phyloP scores from a whole-genome alignment of 192 early-diverging fungal species.

The Piromyces sp. region DNA sequence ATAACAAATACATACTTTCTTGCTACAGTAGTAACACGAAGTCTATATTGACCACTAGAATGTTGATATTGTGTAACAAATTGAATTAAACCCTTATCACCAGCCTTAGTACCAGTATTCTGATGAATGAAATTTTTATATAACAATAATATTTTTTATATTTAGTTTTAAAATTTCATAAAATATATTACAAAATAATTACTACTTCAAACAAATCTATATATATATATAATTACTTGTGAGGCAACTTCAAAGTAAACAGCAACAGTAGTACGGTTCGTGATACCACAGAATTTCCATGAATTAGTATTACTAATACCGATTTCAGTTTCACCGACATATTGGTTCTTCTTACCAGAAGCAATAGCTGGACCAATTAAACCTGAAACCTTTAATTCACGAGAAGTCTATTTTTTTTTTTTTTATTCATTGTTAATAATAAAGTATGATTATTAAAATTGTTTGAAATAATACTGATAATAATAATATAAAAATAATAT shows the following conservation, averaged over 20 bases:
- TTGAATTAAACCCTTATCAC: slow-evolving; percentile 65
- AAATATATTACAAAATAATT: too few relatives aligned
- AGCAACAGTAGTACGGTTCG: slow-evolving; percentile 63
- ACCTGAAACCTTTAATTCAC: slow-evolving; percentile 88
- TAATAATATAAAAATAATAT: too few relatives aligned
- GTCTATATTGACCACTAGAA: slow-evolving; percentile 66
- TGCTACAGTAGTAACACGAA: slow-evolving; percentile 89
- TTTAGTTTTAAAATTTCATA: too few relatives aligned
- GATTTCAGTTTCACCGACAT: slow-evolving; percentile 95
- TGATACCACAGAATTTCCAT: slow-evolving; percentile 89
- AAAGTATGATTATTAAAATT: too few relatives aligned
- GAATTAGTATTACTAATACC: slow-evolving; percentile 87
- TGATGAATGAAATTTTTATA: too few relatives aligned
- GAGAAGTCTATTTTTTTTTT: slow-evolving; percentile 52
- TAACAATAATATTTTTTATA: too few relatives aligned
- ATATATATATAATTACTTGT: slow-evolving; percentile 23
- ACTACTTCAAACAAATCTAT: too few relatives aligned
- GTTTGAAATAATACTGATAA: too few relatives aligned
- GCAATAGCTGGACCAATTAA: slow-evolving; percentile 92
- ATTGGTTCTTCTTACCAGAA: slow-evolving; percentile 69
- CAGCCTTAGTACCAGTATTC: too few relatives aligned
- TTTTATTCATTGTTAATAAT: too few relatives aligned
- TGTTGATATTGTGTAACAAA: slow-evolving; percentile 95
- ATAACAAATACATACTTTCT: slow-evolving; percentile 42
- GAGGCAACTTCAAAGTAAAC: slow-evolving; percentile 97